phyloP scores from a whole-genome alignment of 192 early-diverging fungal genomes.

The Pilaira anomala region DNA sequence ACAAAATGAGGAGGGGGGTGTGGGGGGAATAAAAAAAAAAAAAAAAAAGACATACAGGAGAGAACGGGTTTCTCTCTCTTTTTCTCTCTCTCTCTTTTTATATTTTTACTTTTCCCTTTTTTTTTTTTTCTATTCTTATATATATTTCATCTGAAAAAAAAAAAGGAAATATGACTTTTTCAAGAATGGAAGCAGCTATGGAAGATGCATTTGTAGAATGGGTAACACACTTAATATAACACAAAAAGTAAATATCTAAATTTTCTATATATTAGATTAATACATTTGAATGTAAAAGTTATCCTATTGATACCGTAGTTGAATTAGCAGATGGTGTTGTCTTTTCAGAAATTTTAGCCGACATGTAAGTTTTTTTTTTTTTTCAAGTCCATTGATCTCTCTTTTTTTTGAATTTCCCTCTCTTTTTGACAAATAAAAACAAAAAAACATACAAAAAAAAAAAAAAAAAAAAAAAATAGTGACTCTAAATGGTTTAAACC shows the following conservation, averaged over 20 bases:
- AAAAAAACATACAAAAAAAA: too few relatives aligned
- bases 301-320: slow-evolving; percentile 45
- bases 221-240: slow-evolving; percentile 22
- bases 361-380: slow-evolving; percentile 73
- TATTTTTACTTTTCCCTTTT: slow-evolving; percentile 6
- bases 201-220: slow-evolving; percentile 43
- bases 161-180: slow-evolving; percentile 34
- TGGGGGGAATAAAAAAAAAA: background rate
- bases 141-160: background rate
- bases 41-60: background rate
- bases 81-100: background rate
- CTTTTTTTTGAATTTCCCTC: background rate
- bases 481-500: slow-evolving; percentile 91
- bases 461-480: too few relatives aligned
- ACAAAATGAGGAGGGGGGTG: too few relatives aligned
- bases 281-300: slow-evolving; percentile 58
- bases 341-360: slow-evolving; percentile 79
- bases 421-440: too few relatives aligned
- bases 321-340: slow-evolving; percentile 82
- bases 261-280: slow-evolving; percentile 47
- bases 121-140: background rate
- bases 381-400: too few relatives aligned
- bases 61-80: background rate
- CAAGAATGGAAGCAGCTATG: slow-evolving; percentile 37
- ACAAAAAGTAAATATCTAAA: background rate